Evolutionary conservation across 495 filamentous ascomycete genomes (phyloP), one percentile per base, ranked within the genome.

Genomic region (Podospora sp.): DNA sequence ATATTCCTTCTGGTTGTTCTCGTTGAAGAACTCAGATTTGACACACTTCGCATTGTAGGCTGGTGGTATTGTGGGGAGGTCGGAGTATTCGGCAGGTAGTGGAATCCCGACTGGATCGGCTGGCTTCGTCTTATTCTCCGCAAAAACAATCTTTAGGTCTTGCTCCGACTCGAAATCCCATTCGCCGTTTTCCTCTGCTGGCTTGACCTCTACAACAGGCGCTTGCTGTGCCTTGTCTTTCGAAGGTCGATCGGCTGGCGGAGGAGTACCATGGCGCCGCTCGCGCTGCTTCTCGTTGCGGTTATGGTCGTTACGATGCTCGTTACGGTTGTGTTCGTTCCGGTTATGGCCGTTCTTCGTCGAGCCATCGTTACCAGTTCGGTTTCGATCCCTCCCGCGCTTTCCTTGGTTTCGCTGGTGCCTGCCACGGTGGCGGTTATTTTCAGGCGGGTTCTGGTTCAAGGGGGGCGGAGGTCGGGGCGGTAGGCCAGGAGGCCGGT

Each of bases 1-100:
- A 62, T 82, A 85, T 20, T 82, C 82, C 49, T 81, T 74, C 7
- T 78, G 35, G 66, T 85, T 82, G 16, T 77, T 72, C n/a, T 78
- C 75, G 16, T 74, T 79, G 65, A 84, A 80, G 70, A 78, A 86
- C 61, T 74, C 71, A 14, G 81, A 85, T 46, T 79, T 84, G 62
- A 86, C 69, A 46, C 77, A 75, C 46, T 69, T 77, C 11, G 78
- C 78, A 65, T 81, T 75, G 62, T 81, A 82, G n/a, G 77, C 76
- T 1, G 78, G 79, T 2, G 81, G 77, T 52, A 82, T 80, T 59
- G 80, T 81, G 14, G 80, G 75, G 8, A 76, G 74, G 14, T 82
- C 80, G 49, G 74, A 81, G 64, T 79, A 82, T 29, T 77, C 56
- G 36, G 58, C 33, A 49, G 78, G 72, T 40, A 83, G 70, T 62